Evolutionary conservation across 352 stramenopile species (phyloP), one percentile per base, ranked within the genome.

Genomic region (Bremia lactucae): DNA sequence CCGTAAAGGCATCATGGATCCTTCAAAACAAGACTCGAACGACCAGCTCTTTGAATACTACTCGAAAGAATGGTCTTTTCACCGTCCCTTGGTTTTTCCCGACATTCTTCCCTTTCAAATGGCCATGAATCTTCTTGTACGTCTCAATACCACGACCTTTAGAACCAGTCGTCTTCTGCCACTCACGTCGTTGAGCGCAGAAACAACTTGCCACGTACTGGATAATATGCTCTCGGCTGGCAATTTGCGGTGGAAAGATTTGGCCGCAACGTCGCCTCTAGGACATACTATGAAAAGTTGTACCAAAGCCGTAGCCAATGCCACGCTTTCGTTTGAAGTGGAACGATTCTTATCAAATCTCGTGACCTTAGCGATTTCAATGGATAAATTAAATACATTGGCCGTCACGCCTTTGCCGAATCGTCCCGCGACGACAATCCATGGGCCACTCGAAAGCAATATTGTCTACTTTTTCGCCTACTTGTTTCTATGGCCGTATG

Each of bases 401-500:
- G 57, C 31, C 2, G 72, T 76, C 2, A 41, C 56, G 9, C 19
- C 54, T 0, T 42, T 89, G 0, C 70, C 69, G 0, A 60, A 45
- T 14, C 67, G 77, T 2, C 72, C 77, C 3, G 52, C 62, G 5
- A 67, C 58, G 8, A 71, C 53, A 0, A 39, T 74, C 6, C 23
- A 62, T 0, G 77, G 77, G 0, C 53, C 52, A n/a, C 39, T 85
- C 0, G 72, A 86, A n/a, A 46, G 41, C 24, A 75, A 68, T 37
- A 87, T 91, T 37, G 62, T 89, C 2, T 65, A 87, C 19, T 87
- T 67, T 37, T 64, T 86, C 46, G 59, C 56, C 15, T 89, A 89
- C 21, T 26, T 88, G 8, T 92, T 90, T 37, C 36, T 96, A 36
- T 96, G 86, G 65, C 86, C 87, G 4, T 93, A 84, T 31, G 76